Percentiles rank a stretch among this genome's conserved stretches.
phyloP scores from a whole-genome alignment of 306 rosid genomes.

The Arachis hypogaea region DNA sequence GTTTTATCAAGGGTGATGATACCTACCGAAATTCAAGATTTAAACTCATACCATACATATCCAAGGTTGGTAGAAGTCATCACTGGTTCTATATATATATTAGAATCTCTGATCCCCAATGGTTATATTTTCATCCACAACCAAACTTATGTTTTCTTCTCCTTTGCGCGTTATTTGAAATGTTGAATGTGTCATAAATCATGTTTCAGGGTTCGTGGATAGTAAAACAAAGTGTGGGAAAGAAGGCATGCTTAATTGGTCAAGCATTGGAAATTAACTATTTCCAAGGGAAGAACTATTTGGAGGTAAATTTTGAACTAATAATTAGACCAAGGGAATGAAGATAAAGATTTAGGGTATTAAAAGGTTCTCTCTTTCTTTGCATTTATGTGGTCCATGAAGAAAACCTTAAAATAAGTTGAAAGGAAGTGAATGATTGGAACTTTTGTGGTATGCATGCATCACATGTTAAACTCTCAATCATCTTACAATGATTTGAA shows the following conservation, averaged over 20 bases:
- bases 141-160: background rate
- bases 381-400: slow-evolving; percentile 11
- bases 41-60: slow-evolving; percentile 90
- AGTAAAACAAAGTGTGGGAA: slow-evolving; percentile 96
- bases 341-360: slow-evolving; percentile 8
- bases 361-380: background rate
- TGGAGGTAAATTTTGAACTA: slow-evolving; percentile 62
- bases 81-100: slow-evolving; percentile 16
- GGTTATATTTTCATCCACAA: slow-evolving; percentile 1
- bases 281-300: slow-evolving; percentile 82
- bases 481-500: background rate
- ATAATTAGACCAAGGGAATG: background rate
- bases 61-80: slow-evolving; percentile 61
- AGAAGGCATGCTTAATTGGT: slow-evolving; percentile 89
- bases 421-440: slow-evolving; percentile 1
- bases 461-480: slow-evolving; percentile 11
- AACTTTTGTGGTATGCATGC: slow-evolving; percentile 1
- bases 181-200: slow-evolving; percentile 13
- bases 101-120: slow-evolving; percentile 18
- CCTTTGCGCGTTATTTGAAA: background rate
- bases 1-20: slow-evolving; percentile 81
- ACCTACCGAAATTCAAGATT: slow-evolving; percentile 86
- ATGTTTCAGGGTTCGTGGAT: slow-evolving; percentile 92
- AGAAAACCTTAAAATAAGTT: background rate
- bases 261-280: slow-evolving; percentile 79